These are phyloP conservation scores for Saccharomycopsis oosterbeekiorum DNA, from an alignment of 805 yeast species.

Conservation along the genomic window DNA sequence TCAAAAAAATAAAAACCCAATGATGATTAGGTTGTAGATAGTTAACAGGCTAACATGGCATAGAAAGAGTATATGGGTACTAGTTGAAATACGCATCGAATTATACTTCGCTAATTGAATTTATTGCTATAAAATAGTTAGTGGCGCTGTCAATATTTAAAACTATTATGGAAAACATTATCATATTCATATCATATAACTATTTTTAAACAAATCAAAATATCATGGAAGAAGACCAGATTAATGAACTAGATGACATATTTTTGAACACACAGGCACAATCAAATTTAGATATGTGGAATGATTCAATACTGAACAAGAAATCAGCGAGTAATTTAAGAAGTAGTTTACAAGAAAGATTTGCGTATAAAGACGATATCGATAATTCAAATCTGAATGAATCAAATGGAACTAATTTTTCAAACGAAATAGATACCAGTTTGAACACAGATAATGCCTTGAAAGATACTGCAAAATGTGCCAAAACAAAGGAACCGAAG, in stretches of 20 bases:
- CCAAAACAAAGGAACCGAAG: background rate
- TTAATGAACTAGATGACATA: background rate
- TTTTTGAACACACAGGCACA: conserved; percentile 12
- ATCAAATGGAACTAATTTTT: background rate
- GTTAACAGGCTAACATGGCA: no score
- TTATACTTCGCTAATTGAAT: no score
- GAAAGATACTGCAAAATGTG: background rate
- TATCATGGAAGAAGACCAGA: background rate
- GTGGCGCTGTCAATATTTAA: background rate
- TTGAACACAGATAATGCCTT: background rate
- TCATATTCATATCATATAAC: background rate
- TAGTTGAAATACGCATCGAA: no score
- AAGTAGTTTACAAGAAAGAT: background rate
- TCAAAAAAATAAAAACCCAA: no score
- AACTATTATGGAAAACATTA: background rate
- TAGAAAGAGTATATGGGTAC: no score
- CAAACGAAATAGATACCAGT: background rate
- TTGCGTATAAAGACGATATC: background rate
- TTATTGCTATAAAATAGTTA: no score
- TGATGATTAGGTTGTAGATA: no score
- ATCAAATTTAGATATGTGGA: conserved; percentile 11
- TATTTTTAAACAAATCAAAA: background rate
- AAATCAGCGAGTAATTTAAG: background rate
- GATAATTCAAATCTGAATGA: no score
- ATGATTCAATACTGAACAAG: conserved; percentile 5